A percentile compares a stretch with the other conserved stretches of the same genome.
phyloP scores from a whole-genome alignment of 208 protist genomes.

The Leptomonas pyrrhocoris region DNA sequence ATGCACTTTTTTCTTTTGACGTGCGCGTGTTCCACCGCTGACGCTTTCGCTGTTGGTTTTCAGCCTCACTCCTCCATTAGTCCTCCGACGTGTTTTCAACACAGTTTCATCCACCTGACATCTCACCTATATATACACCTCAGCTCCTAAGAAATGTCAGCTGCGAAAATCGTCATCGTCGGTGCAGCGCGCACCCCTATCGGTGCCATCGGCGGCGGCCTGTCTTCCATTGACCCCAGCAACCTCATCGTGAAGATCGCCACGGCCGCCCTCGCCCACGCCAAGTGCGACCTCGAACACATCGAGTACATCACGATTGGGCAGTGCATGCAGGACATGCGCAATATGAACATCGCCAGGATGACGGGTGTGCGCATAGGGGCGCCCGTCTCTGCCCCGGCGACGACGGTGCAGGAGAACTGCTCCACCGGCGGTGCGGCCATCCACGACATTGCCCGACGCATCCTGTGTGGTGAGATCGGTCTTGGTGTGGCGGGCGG shows the following conservation, averaged over 20 bases:
- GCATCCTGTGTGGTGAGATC: slow-evolving; percentile 55
- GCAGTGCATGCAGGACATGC: slow-evolving; percentile 58
- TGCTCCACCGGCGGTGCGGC: slow-evolving; percentile 62
- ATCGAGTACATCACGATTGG: slow-evolving; percentile 64
- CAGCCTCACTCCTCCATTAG: too few species aligned
- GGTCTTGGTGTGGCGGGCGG: slow-evolving; percentile 58
- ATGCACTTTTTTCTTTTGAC: too few species aligned
- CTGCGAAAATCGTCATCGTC: slow-evolving; percentile 46
- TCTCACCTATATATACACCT: too few species aligned
- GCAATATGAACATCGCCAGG: slow-evolving; percentile 64
- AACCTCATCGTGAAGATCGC: slow-evolving; percentile 40
- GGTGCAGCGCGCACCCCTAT: slow-evolving; percentile 55
- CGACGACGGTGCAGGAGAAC: slow-evolving; percentile 70
- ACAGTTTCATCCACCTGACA: too few species aligned
- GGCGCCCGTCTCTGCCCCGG: slow-evolving; percentile 47
- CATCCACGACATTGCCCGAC: slow-evolving; percentile 64
- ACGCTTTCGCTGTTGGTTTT: too few species aligned
- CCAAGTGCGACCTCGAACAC: slow-evolving; percentile 47
- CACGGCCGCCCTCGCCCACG: slow-evolving; percentile 37
- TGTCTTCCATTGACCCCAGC: slow-evolving; percentile 36
- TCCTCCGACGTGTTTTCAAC: too few species aligned
- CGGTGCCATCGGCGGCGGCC: slow-evolving; percentile 48
- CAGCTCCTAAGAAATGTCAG: too few species aligned
- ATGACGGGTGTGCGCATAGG: slow-evolving; percentile 42
- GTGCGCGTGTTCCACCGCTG: too few species aligned